Evolutionary conservation across 1,284 basidiomycete species (phyloP).

Genomic region (Ceratobasidium sp.): DNA sequence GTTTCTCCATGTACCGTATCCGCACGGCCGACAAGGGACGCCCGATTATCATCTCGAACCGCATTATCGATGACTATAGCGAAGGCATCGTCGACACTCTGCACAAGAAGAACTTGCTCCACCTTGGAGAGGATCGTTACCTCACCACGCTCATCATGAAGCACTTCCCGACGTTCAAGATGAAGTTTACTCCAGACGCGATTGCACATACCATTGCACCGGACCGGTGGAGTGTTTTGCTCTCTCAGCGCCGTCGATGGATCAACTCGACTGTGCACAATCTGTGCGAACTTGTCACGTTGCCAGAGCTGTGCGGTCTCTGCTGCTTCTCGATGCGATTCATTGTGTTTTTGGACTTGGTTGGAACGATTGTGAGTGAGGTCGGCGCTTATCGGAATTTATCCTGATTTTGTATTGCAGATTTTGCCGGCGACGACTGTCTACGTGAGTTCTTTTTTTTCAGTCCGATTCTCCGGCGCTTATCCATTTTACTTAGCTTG

Average conservation of each 20-base stretch:
- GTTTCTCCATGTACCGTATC: constrained; percentile 96
- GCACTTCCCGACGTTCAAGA: constrained; percentile 96
- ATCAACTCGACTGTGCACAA: constrained; percentile 99
- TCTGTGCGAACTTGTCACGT: constrained; percentile 86
- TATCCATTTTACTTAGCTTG: constrained; percentile 56
- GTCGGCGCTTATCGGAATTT: neutral
- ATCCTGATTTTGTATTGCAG: constrained; percentile 50
- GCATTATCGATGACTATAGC: constrained; percentile 94
- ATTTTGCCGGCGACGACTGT: constrained; percentile 93
- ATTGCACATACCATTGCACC: constrained; percentile 90
- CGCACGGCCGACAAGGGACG: constrained; percentile 96
- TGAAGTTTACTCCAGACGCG: constrained; percentile 91
- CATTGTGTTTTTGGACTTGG: constrained; percentile 93
- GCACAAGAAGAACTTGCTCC: constrained; percentile 96
- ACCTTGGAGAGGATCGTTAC: constrained; percentile 97
- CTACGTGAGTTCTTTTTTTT: constrained; percentile 66
- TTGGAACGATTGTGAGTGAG: constrained; percentile 82
- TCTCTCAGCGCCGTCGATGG: constrained; percentile 95
- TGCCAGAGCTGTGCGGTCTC: constrained; percentile 93
- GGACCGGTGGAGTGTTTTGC: constrained; percentile 85
- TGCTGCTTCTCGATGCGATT: constrained; percentile 99
- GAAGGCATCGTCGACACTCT: constrained; percentile 91
- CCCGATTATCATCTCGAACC: constrained; percentile 94
- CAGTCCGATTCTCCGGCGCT: constrained; percentile 21
- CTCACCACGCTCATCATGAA: constrained; percentile 94